phyloP scores from a whole-genome alignment of 2,329 filamentous ascomycete species.

The Blastomyces parvus region DNA sequence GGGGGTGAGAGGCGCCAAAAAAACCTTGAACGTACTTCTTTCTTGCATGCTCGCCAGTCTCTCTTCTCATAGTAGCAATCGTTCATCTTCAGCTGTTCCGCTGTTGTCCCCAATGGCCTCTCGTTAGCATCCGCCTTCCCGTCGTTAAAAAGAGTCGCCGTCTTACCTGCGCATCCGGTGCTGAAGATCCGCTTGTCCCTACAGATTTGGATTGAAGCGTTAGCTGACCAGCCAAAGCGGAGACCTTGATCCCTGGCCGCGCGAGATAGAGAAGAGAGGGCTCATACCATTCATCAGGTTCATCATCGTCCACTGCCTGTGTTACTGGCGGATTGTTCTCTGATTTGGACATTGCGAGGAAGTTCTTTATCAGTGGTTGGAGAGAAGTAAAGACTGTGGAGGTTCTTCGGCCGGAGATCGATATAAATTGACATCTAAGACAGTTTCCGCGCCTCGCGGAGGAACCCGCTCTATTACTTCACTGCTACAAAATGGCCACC shows the following conservation, averaged over 20 bases:
- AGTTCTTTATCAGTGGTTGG: constrained; percentile 5
- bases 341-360: constrained; percentile 48
- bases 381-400: neutral
- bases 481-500: constrained; percentile 21
- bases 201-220: constrained; percentile 12
- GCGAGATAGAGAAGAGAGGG: constrained; percentile 12
- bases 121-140: constrained; percentile 3
- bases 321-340: constrained; percentile 33
- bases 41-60: constrained; percentile 82
- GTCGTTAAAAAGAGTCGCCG: neutral
- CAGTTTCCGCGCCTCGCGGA: constrained; percentile 1
- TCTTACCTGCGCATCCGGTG: constrained; percentile 78
- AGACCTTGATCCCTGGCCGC: constrained; percentile 3
- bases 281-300: constrained; percentile 86
- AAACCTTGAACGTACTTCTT: constrained; percentile 58
- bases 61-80: constrained; percentile 95
- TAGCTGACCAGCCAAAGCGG: constrained; percentile 2
- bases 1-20: neutral
- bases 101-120: constrained; percentile 38
- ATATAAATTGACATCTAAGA: neutral
- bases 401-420: neutral
- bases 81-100: constrained; percentile 80
- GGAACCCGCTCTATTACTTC: neutral
- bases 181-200: constrained; percentile 98
- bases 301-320: constrained; percentile 59